Evolutionary conservation across 805 yeast genomes (phyloP).

Genomic region (Yarrowia sp.): DNA sequence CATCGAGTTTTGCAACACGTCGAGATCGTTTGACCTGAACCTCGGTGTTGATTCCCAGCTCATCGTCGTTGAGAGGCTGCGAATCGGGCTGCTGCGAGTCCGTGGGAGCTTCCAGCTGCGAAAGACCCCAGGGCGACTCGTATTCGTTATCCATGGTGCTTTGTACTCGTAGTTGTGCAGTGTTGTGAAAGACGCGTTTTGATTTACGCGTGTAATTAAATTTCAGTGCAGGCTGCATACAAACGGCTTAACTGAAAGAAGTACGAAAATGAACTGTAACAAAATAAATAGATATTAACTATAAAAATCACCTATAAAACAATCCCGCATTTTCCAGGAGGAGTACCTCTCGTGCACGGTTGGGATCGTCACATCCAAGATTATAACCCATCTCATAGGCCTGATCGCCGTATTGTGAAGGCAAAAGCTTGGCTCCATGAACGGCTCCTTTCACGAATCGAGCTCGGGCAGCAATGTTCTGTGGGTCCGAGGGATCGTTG

Average conservation of each 20-base stretch:
- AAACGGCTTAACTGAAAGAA: no score
- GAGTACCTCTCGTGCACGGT: no score
- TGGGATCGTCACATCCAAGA: no score
- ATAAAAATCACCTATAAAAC: no score
- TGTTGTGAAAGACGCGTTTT: slow-evolving; percentile 22
- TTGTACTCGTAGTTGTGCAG: background rate
- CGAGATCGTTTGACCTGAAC: slow-evolving; percentile 48
- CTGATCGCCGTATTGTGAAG: no score
- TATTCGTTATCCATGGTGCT: slow-evolving; percentile 26
- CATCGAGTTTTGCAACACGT: slow-evolving; percentile 58
- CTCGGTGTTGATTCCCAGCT: slow-evolving; percentile 42
- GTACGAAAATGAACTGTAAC: no score
- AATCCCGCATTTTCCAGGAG: no score
- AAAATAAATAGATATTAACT: no score
- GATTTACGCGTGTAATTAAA: background rate
- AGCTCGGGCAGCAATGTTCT: background rate
- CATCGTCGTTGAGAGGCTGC: slow-evolving; percentile 23
- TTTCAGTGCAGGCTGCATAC: background rate
- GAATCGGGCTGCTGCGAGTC: slow-evolving; percentile 1
- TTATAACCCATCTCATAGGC: no score
- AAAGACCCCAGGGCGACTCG: slow-evolving; percentile 22
- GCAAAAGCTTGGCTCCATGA: no score
- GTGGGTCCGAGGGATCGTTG: background rate
- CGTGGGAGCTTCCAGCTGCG: background rate
- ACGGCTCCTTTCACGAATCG: no score